A percentile compares a stretch with the other conserved stretches of the same genome.
These are phyloP conservation scores for Daldinia bambusicola DNA, from an alignment of 495 filamentous ascomycete species.

Conservation along the genomic window DNA sequence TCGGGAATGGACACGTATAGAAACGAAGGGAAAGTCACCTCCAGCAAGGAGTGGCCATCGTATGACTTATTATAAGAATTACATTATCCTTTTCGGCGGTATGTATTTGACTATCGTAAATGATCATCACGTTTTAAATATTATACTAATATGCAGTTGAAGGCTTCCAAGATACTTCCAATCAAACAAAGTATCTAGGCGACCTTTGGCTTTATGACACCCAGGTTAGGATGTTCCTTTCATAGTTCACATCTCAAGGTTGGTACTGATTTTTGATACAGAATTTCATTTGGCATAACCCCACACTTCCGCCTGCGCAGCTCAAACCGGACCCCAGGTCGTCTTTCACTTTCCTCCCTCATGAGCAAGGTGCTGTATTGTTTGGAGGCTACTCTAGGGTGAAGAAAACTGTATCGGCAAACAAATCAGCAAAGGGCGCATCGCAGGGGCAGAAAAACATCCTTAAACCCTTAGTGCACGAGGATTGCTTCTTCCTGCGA, in stretches of 20 bases:
- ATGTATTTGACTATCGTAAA: constrained; percentile 8
- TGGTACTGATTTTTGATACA: constrained; percentile 52
- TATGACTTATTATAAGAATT: constrained; percentile 90
- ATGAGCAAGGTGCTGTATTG: constrained; percentile 86
- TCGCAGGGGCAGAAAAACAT: constrained; percentile 68
- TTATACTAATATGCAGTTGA: constrained; percentile 74
- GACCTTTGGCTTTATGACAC: constrained; percentile 74
- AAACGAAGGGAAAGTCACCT: constrained; percentile 86
- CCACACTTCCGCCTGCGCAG: constrained; percentile 73
- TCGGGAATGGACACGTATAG: constrained; percentile 89
- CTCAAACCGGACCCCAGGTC: constrained; percentile 90
- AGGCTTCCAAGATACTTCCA: constrained; percentile 95
- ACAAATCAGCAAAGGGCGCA: constrained; percentile 69
- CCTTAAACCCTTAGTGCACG: constrained; percentile 87
- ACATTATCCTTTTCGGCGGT: constrained; percentile 55
- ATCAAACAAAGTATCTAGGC: constrained; percentile 87
- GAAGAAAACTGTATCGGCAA: constrained; percentile 69
- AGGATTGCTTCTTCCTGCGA: constrained; percentile 92
- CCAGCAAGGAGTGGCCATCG: constrained; percentile 92
- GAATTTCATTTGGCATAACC: constrained; percentile 80
- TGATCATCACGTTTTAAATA: constrained; percentile 1
- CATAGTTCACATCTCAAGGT: constrained; percentile 56
- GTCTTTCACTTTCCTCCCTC: constrained; percentile 88
- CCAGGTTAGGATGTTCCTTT: constrained; percentile 26
- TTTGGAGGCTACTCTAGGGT: constrained; percentile 95